Conservation (phyloP, 495 filamentous ascomycete genomes). For the Penicillium canescens region DNA sequence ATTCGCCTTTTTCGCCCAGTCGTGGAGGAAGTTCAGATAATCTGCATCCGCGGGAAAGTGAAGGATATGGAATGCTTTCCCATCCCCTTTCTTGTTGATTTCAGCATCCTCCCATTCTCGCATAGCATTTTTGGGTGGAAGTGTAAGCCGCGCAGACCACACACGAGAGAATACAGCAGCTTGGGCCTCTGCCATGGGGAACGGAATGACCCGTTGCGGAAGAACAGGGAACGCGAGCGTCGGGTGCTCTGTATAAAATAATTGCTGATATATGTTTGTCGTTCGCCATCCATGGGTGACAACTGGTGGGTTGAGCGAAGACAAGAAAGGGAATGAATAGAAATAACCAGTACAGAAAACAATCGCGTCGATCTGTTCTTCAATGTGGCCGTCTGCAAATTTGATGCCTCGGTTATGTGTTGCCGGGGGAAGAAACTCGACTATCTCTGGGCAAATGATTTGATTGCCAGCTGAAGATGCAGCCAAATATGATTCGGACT, state of each 20-base stretch:
- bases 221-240: slow-evolving; percentile 78
- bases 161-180: slow-evolving; percentile 73
- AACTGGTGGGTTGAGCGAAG: slow-evolving; percentile 54
- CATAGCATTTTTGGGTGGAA: slow-evolving; percentile 68
- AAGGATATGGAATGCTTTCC: slow-evolving; percentile 62
- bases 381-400: slow-evolving; percentile 50
- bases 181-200: slow-evolving; percentile 77
- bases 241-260: slow-evolving; percentile 74
- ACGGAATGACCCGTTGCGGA: slow-evolving; percentile 79
- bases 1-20: slow-evolving; percentile 55
- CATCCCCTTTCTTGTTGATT: slow-evolving; percentile 44
- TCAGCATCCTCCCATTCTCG: slow-evolving; percentile 56
- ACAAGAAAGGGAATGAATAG: slow-evolving; percentile 60
- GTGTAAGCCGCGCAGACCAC: slow-evolving; percentile 63
- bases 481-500: slow-evolving; percentile 41
- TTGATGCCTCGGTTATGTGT: slow-evolving; percentile 46
- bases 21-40: slow-evolving; percentile 72
- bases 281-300: slow-evolving; percentile 70
- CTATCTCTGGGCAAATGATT: slow-evolving; percentile 59
- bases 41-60: slow-evolving; percentile 72
- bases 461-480: slow-evolving; percentile 35
- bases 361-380: slow-evolving; percentile 53
- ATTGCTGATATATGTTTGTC: slow-evolving; percentile 68
- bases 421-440: slow-evolving; percentile 50
- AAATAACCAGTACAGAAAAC: slow-evolving; percentile 62